phyloP scores from a whole-genome alignment of 805 yeast genomes.

The Yarrowia keelungensis region DNA sequence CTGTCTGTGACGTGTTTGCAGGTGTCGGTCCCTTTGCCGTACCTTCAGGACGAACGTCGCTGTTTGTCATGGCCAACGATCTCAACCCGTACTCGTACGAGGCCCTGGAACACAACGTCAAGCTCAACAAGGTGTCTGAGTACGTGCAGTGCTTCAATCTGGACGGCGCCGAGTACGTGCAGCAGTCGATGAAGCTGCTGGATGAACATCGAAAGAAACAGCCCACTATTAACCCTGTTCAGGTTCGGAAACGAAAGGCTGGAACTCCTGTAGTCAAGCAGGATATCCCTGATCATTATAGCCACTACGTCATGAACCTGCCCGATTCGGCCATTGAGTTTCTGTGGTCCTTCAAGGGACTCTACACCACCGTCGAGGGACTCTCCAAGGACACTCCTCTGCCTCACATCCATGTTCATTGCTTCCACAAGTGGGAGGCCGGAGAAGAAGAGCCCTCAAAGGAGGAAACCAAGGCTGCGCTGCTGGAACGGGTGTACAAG shows the following conservation, averaged over 20 bases:
- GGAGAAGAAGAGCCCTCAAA: conserved; percentile 73
- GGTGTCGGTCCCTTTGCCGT: conserved; percentile 99
- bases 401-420: conserved; percentile 85
- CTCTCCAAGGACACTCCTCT: conserved; percentile 54
- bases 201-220: conserved; percentile 35
- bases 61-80: conserved; percentile 88
- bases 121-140: conserved; percentile 63
- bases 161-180: conserved; percentile 86
- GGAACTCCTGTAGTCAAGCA: conserved; percentile 48
- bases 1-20: conserved; percentile 94
- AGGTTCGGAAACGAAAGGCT: conserved; percentile 52
- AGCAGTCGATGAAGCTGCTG: conserved; percentile 48
- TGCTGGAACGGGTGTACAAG: conserved; percentile 61
- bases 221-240: conserved; percentile 27
- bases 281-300: conserved; percentile 59
- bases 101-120: conserved; percentile 70
- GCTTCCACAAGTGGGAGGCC: conserved; percentile 88
- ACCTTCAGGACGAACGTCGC: conserved; percentile 88
- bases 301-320: conserved; percentile 91
- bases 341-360: conserved; percentile 75
- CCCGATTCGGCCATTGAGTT: conserved; percentile 93
- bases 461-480: conserved; percentile 71
- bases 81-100: conserved; percentile 85
- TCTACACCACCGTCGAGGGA: conserved; percentile 58
- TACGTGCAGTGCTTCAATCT: conserved; percentile 70